Base-by-base conservation (phyloP, 164 flowering plant genomes). In the Buxus sempervirens region DNA sequence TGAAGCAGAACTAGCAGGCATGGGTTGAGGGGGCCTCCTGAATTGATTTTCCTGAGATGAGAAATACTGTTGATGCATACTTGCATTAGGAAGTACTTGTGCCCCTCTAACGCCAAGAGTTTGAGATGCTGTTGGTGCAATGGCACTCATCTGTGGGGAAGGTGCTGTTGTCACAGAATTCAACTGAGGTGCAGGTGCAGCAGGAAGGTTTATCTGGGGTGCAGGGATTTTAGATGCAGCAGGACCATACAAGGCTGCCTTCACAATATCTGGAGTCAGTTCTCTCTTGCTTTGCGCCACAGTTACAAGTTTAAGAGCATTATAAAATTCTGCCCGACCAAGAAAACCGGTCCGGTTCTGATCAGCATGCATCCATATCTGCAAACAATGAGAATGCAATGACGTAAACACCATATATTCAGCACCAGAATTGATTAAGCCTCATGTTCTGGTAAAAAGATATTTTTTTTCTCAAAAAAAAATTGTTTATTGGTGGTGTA, bases 201-300 rank as follows among this genome's bases (percentile, higher is more conserved):
- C 82, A 65, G 82, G 58, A 79, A 86, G 75, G 80, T 87, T 88
- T 72, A 95, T 92, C 74, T 88, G 84, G 3, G 99, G 99, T 23
- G 99, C 77, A 54, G 99, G 98, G 64, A 95, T 92, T 84, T 87
- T 89, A 59, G 99, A 86, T 45, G 97, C 88, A 72, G 97, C 97
- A 20, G 97, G 93, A 65, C 96, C 86, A 77, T 75, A 84, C 54
- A 90, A 77, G 64, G 98, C 97, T 27, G 96, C 92, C 77, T 89
- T 90, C 68, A 95, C 97, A 36, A 92, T 86, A 53, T 95, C 98
- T 21, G 89, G 91, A 18, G 98, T 90, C 68, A 95, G 70, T 13
- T 95, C 97, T 58, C 96, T 69, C 81, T 87, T 92, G 76, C 93
- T 91, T 78, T 95, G 98, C 27, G 96, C 97, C 60, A 95, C 98